Evolutionary conservation across 2,329 filamentous ascomycete genomes (phyloP).

Genomic region (Pezicula neosporulosa): DNA sequence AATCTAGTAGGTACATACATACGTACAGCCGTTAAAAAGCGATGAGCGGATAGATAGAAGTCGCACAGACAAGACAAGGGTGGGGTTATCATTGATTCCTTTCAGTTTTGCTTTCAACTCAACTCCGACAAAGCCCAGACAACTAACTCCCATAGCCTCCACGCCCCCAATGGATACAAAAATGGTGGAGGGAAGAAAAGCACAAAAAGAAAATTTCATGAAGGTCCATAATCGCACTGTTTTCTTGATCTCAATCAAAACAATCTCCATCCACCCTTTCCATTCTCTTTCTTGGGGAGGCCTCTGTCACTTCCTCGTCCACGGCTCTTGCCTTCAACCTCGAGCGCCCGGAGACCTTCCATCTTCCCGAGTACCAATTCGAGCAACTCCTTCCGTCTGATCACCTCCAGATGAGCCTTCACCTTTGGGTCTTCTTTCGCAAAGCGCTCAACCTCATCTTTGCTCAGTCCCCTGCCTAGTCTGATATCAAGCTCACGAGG

Average conservation of each 20-base stretch:
- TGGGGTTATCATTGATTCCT: too few species aligned
- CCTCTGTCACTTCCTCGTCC: slow-evolving; percentile 26
- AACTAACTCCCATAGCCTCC: too few species aligned
- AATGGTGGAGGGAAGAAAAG: not conserved
- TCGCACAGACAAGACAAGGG: too few species aligned
- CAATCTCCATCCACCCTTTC: slow-evolving; percentile 19
- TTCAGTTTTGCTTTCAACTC: too few species aligned
- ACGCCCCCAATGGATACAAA: not conserved
- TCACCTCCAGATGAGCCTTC: slow-evolving; percentile 83
- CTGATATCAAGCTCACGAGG: slow-evolving; percentile 86
- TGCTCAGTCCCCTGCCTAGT: slow-evolving; percentile 75
- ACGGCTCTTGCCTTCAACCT: slow-evolving; percentile 65
- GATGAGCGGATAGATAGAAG: too few species aligned
- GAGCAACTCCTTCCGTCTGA: slow-evolving; percentile 85
- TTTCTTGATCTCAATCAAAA: slow-evolving; percentile 10
- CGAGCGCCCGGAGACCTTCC: slow-evolving; percentile 81
- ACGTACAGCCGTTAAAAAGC: too few species aligned
- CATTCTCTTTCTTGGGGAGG: slow-evolving; percentile 7
- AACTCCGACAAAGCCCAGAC: too few species aligned
- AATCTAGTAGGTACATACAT: too few species aligned
- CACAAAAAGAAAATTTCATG: not conserved
- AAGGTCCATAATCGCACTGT: too few species aligned
- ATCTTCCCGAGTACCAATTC: slow-evolving; percentile 95
- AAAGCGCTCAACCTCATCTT: slow-evolving; percentile 82
- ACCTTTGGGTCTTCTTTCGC: slow-evolving; percentile 93